Base-by-base conservation (phyloP, 805 yeast species). In the Candida quercuum region DNA sequence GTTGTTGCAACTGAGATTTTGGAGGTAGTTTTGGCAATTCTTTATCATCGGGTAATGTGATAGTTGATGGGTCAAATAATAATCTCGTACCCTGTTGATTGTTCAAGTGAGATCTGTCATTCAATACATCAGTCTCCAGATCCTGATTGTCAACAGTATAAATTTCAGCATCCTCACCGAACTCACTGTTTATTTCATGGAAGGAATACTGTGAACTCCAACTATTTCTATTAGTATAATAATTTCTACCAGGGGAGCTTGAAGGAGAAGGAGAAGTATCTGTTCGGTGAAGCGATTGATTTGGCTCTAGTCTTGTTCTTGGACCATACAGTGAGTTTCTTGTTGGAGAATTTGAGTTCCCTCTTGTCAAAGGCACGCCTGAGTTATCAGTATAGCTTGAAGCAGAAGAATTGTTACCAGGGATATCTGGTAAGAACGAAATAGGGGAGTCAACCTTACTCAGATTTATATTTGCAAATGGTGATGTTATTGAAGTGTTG, bases 171-270 rank as follows among this genome's bases (percentile, higher is more conserved):
- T 44, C 42, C 11, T 40, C 44, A 16, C 43, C 32, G 5, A 28
- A 37, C 18, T 33, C 45, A 27, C 29, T 32, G 19, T 43, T 47
- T 28, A 40, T 36, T 1, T 49, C 37, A 29, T 48, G 43, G 0
- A 44, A 37, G 9, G 54, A 49, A 19, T 46, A 51, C n/a, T 47
- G 54, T 3, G 57, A 54, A 24, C 38, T 43, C 56, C 56, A 54
- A 37, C 59, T 54, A 6, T 46, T 51, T 44, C 59, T 43, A 25
- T 51, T 44, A 23, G 52, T 54, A 36, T 54, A 51, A 20, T 52
- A 54, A 2, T 48, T 41, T 14, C 42, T 54, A 15, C 42, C 42
- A 2, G 58, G 58, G 3, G 58, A 54, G 4, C 52, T 38, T 4
- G 54, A 43, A 4, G 53, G 54, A 3, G 55, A 50, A 1, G 25